phyloP scores from a whole-genome alignment of 306 rosid species.

The barrel medic (Medicago truncatula) region MtrunA17r5.0-ANR NC_053045.1:4737501-4738000 shows the following conservation, averaged over 20 bases:
- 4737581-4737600: background rate
- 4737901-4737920: slow-evolving; percentile 83
- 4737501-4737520: background rate
- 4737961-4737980: slow-evolving; percentile 79
- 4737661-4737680: too few relatives aligned
- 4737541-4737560: background rate
- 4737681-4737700: slow-evolving; percentile 71
- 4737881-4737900: slow-evolving; percentile 70
- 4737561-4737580: background rate
- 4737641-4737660: background rate
- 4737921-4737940: slow-evolving; percentile 77
- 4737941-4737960: slow-evolving; percentile 73
- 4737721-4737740: slow-evolving; percentile 79
- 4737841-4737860: slow-evolving; percentile 56
- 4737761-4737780: slow-evolving; percentile 64
- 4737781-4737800: slow-evolving; percentile 64
- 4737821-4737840: slow-evolving; percentile 73
- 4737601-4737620: background rate
- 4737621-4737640: background rate
- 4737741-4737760: slow-evolving; percentile 75
- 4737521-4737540: background rate
- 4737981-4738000: slow-evolving; percentile 83
- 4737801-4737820: slow-evolving; percentile 78
- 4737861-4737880: slow-evolving; percentile 87
- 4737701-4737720: slow-evolving; percentile 84